Percentiles rank a stretch among this genome's conserved stretches.
phyloP scores from a whole-genome alignment of 352 stramenopile genomes.

The Phytophthora europaea region DNA sequence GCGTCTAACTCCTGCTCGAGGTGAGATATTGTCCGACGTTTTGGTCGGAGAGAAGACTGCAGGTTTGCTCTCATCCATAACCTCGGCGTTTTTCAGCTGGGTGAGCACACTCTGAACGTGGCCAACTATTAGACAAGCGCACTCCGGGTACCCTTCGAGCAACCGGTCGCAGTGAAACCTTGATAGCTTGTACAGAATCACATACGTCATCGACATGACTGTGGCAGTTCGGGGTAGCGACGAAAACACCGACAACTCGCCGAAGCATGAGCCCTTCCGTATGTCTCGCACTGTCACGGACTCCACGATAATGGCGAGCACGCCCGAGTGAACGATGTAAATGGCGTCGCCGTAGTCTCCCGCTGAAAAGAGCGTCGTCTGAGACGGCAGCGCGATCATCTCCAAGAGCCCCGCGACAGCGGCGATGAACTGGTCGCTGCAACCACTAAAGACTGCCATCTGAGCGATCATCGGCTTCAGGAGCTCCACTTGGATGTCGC shows the following conservation, averaged over 20 bases:
- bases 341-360: constrained; percentile 68
- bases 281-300: constrained; percentile 67
- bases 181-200: constrained; percentile 3
- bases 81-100: not conserved
- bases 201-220: constrained; percentile 1
- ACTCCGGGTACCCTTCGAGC: not conserved
- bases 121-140: not conserved
- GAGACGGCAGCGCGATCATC: constrained; percentile 55
- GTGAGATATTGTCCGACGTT: not conserved
- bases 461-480: constrained; percentile 53
- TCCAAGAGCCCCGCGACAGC: constrained; percentile 70
- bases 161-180: constrained; percentile 1
- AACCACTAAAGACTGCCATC: constrained; percentile 65
- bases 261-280: constrained; percentile 67
- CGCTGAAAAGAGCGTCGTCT: constrained; percentile 57
- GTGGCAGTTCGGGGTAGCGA: not conserved
- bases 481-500: constrained; percentile 76
- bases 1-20: not conserved
- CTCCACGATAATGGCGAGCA: constrained; percentile 63
- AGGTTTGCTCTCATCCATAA: not conserved
- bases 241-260: constrained; percentile 71
- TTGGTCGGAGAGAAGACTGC: not conserved
- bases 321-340: constrained; percentile 74
- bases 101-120: not conserved
- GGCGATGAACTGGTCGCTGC: constrained; percentile 56